phyloP scores from a whole-genome alignment of 148 eudicot genomes.

The Tetragonia tetragonoides region DNA sequence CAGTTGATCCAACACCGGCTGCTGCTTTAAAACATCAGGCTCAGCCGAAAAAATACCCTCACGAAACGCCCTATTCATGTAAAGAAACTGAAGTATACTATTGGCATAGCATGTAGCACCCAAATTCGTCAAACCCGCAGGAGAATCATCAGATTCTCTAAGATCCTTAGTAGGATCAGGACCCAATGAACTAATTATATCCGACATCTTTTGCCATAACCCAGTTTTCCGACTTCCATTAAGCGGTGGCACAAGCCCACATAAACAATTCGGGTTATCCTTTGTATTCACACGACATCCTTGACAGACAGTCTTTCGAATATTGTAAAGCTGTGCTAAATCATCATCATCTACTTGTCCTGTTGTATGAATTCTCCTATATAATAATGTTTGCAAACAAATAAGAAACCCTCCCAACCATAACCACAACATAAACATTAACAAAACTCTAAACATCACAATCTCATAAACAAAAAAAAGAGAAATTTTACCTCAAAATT shows the following conservation, averaged over 20 bases:
- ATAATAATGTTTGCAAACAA: constrained; percentile 3
- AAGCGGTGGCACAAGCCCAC: constrained; percentile 75
- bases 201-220: constrained; percentile 90
- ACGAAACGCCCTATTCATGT: constrained; percentile 80
- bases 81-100: constrained; percentile 91
- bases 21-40: constrained; percentile 64
- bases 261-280: constrained; percentile 95
- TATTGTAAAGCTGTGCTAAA: constrained; percentile 71
- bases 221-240: constrained; percentile 90
- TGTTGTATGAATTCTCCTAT: constrained; percentile 65
- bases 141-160: constrained; percentile 53
- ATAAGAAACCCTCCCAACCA: not conserved
- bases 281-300: constrained; percentile 91
- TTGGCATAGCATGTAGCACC: constrained; percentile 99
- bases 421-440: not conserved
- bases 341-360: constrained; percentile 64
- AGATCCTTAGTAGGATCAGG: constrained; percentile 73
- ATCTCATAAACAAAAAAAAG: not conserved
- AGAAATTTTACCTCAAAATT: constrained; percentile 48
- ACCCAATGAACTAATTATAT: constrained; percentile 62
- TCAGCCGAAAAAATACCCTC: constrained; percentile 85
- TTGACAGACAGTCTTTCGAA: constrained; percentile 71
- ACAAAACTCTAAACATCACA: not conserved
- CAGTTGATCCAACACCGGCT: constrained; percentile 84
- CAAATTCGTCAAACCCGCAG: constrained; percentile 91